Base-by-base conservation (phyloP, 2,329 filamentous ascomycete genomes). In the Calycina marina region DNA sequence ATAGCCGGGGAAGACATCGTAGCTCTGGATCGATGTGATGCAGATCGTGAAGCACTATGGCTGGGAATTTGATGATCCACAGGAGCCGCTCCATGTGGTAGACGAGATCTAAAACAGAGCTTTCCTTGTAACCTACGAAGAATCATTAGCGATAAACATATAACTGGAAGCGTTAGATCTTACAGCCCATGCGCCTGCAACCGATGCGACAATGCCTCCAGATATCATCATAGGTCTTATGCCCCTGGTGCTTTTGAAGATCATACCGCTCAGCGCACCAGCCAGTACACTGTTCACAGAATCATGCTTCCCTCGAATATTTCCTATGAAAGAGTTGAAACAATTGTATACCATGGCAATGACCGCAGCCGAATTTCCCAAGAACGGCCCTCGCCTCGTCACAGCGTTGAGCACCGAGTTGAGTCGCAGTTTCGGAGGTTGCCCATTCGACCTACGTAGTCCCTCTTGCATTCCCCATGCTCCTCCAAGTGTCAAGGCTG, bases 311-410 rank as follows among this genome's bases (percentile, higher is more conserved):
- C 84, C 84, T 39, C 86, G 68, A 42, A 76, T 56, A 49, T 80
- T 75, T 24, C 84, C 85, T 40, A 93, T 73, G 35, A 72, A 72
- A 18, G 82, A 90, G 62, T 93, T 93, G 56, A 90, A 67, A 34
- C 82, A 81, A 60, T 96, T 98, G 62, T 98, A 98, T 32, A 85
- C 75, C 66, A 98, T 86, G 18, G 92, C 90, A 33, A 98, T 76
- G 18, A 96, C 88, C 52, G 85, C 90, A 1, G 88, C 88, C 18
- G 83, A 93, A 65, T 98, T 98, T 26, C 90, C 90, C 46, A 98
- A 59, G 61, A 94, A 98, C 9, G 90, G 90, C 3, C 90, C 90
- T 57, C 90, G 68, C 51, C 90, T 65, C 38, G 90, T 98, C 40
- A 98, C 75, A 35, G 85, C 83, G 64, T 98, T 98, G 45, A 98